Percentiles rank a stretch among this genome's conserved stretches.
These are phyloP conservation scores for Trichosporon sp. DNA, from an alignment of 1,284 basidiomycete genomes.

Conservation along the genomic window DNA sequence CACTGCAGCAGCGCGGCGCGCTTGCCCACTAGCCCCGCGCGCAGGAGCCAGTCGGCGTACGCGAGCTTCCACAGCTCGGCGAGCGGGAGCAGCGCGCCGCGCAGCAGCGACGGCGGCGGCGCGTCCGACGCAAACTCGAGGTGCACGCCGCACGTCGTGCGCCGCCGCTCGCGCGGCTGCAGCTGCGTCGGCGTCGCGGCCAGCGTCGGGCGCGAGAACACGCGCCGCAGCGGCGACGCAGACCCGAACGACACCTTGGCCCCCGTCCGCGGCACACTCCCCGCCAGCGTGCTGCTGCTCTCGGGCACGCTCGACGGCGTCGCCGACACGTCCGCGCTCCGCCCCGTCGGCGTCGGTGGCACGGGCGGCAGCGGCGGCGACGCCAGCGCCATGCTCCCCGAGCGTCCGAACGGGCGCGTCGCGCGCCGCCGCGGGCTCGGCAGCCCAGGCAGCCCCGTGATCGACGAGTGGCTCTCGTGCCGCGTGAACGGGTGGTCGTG, in stretches of 20 bases:
- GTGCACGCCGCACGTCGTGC: constrained; percentile 24
- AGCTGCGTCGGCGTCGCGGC: not conserved
- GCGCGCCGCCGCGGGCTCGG: not conserved
- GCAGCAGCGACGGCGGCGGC: constrained; percentile 30
- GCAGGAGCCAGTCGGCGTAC: constrained; percentile 69
- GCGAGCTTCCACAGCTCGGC: constrained; percentile 50
- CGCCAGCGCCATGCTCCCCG: not conserved
- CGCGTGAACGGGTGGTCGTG: not conserved
- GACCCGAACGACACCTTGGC: constrained; percentile 29
- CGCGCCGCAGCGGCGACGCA: constrained; percentile 26
- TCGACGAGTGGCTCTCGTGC: not conserved
- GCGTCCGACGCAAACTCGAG: constrained; percentile 29
- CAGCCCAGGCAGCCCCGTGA: not conserved
- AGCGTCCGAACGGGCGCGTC: constrained; percentile 7
- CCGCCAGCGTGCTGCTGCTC: not conserved
- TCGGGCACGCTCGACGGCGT: not conserved
- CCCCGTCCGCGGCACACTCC: not conserved
- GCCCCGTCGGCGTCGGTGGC: not conserved
- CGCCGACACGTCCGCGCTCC: not conserved
- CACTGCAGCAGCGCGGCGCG: constrained; percentile 65
- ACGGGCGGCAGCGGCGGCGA: not conserved
- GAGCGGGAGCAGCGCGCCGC: constrained; percentile 22
- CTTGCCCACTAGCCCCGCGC: constrained; percentile 64
- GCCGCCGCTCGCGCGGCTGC: constrained; percentile 1
- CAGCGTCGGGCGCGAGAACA: constrained; percentile 3